A percentile compares a stretch with the other conserved stretches of the same genome.
Conservation (phyloP, 2,329 filamentous ascomycete genomes). For the Aspergillus felis region DNA sequence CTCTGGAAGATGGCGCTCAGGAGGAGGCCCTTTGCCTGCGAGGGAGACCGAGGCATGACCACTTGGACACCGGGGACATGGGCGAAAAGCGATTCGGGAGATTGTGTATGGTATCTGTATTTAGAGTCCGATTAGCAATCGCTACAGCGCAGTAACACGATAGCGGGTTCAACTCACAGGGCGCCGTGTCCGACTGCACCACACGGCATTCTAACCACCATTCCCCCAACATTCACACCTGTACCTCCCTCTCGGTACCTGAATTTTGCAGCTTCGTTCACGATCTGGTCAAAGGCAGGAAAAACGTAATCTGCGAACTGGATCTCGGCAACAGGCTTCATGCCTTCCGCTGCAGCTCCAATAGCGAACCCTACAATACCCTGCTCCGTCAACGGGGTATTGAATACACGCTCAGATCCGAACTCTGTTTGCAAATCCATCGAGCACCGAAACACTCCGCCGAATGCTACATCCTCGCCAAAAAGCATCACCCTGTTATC, state of each 20-base stretch:
- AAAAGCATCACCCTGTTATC: constrained; percentile 89
- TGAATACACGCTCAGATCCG: constrained; percentile 86
- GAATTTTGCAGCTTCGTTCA: constrained; percentile 89
- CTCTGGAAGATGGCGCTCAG: constrained; percentile 68
- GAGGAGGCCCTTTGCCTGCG: constrained; percentile 84
- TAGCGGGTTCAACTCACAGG: constrained; percentile 45
- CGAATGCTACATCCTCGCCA: constrained; percentile 95
- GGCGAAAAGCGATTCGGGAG: constrained; percentile 81
- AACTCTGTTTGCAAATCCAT: constrained; percentile 87
- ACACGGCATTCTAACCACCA: constrained; percentile 87
- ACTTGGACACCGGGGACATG: constrained; percentile 83
- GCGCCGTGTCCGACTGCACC: constrained; percentile 87
- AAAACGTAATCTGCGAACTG: constrained; percentile 95
- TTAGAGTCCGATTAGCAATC: background rate
- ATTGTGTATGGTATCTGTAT: constrained; percentile 72
- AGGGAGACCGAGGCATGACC: constrained; percentile 77
- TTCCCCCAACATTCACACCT: constrained; percentile 67
- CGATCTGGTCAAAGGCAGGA: constrained; percentile 88
- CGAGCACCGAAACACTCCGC: constrained; percentile 91
- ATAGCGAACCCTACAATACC: constrained; percentile 93
- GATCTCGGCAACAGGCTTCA: constrained; percentile 90
- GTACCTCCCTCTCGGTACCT: constrained; percentile 67
- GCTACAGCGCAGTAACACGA: too few relatives aligned
- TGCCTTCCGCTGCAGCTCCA: constrained; percentile 82
- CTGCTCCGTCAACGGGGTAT: constrained; percentile 90